Base-by-base conservation (phyloP, 768 basidiomycete species). In the Podaxis mareebaensis region DNA sequence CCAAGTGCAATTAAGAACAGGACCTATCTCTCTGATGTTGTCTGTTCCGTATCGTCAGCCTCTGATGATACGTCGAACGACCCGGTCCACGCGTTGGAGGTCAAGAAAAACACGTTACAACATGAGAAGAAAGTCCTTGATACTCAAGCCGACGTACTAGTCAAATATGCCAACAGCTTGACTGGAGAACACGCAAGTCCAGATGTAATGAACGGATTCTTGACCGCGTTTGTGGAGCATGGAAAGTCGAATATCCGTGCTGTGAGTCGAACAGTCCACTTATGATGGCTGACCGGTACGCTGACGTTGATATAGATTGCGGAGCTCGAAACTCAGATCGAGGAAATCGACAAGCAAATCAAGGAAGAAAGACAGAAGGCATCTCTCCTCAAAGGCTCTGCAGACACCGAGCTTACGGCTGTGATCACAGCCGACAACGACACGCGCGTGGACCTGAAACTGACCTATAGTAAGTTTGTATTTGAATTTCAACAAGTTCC, bases 1-100 rank as follows among this genome's bases (percentile, higher is more conserved):
- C 80, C 78, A 3, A 53, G 24, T 10, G 38, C 51, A 1, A 5
- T 28, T 17, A 44, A 42, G 30, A 61, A 48, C 42, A 46, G 44
- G 13, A 79, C 81, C 4, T 81, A 81, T 63, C 75, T 88, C 10
- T 79, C 81, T 64, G 86, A 87, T 70, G 81, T 87, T 38, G 79
- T 83, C n/a, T 85, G 82, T 71, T 81, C 77, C 24, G 67, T 78
- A 53, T 71, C 60, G 39, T 66, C 70, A 49, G 63, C 63, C 46
- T 24, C 64, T 49, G 69, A 66, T 58, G 70, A 69, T 61, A 58
- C 76, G 22, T 22, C 22, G 22, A 22, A 22, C 22, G 22, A 22
- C 22, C 22, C 22, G 22, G 22, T 79, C 22, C 77, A 77, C n/a
- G 60, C 69, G 24, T 69, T 86, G 40, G 54, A 69, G 28, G 75